A percentile compares a stretch with the other conserved stretches of the same genome.
These are phyloP conservation scores for Eucalyptus caleyi DNA, from an alignment of 345 rosid species.

Conservation along the genomic window DNA sequence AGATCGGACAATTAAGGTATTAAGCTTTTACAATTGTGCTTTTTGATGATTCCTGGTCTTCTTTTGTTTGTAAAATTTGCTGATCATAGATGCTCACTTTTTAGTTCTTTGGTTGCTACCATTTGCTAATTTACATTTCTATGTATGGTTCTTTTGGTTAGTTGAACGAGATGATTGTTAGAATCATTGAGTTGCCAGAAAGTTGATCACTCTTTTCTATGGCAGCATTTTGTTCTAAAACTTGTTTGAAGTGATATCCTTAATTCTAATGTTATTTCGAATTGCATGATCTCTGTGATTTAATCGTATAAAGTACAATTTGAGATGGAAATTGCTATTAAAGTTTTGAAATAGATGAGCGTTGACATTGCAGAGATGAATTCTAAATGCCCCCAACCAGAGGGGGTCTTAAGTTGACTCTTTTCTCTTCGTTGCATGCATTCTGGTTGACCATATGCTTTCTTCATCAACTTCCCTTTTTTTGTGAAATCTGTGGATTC, in stretches of 20 bases:
- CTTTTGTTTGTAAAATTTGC: not conserved
- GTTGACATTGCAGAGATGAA: not conserved
- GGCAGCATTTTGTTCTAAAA: not conserved
- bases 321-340: not conserved
- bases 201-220: not conserved
- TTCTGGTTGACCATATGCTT: not conserved
- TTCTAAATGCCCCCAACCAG: not conserved
- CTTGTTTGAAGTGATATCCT: not conserved
- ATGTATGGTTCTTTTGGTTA: not conserved
- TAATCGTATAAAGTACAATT: not conserved
- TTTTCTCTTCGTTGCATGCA: not conserved
- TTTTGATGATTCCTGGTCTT: not conserved
- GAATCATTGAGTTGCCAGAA: not conserved
- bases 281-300: not conserved
- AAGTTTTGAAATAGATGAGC: not conserved
- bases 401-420: not conserved
- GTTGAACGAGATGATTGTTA: not conserved
- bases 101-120: not conserved
- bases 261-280: not conserved
- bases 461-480: not conserved
- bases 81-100: not conserved
- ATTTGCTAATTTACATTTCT: not conserved
- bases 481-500: not conserved
- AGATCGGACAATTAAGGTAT: conserved; percentile 94
- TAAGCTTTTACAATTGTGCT: not conserved